These are phyloP conservation scores for Leucocoprinus leucothites DNA, from an alignment of 768 basidiomycete species.

Conservation along the genomic window DNA sequence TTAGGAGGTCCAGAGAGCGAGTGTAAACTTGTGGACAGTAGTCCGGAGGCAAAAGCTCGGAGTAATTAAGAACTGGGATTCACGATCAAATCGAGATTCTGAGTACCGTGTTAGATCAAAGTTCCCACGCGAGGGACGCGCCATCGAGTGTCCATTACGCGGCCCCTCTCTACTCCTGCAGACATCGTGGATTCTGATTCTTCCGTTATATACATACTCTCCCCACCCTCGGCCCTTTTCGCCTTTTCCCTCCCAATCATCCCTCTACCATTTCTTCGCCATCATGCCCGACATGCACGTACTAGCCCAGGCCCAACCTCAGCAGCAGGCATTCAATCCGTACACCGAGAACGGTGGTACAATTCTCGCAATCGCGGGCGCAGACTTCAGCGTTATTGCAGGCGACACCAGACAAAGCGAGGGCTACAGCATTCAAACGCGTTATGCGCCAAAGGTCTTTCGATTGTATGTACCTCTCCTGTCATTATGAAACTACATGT, in stretches of 20 bases:
- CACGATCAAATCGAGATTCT: conserved; percentile 11
- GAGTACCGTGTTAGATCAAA: conserved; percentile 16
- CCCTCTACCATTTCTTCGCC: conserved; percentile 13
- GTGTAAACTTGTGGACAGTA: neutral
- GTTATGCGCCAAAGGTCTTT: conserved; percentile 96
- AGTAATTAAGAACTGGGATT: conserved; percentile 20
- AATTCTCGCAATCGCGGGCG: conserved; percentile 92
- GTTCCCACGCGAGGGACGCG: conserved; percentile 40
- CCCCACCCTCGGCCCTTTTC: conserved; percentile 21
- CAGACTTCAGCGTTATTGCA: conserved; percentile 91
- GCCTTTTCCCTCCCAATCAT: conserved; percentile 15
- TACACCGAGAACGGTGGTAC: conserved; percentile 95
- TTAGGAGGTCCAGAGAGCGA: neutral
- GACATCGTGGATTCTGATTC: conserved; percentile 18
- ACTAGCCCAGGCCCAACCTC: conserved; percentile 32
- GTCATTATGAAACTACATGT: neutral
- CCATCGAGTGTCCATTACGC: conserved; percentile 39
- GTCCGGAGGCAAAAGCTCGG: conserved; percentile 34
- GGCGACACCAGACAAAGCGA: conserved; percentile 96
- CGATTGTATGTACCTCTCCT: conserved; percentile 59
- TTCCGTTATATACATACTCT: conserved; percentile 24
- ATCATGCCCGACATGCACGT: conserved; percentile 38
- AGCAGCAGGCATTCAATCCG: conserved; percentile 75
- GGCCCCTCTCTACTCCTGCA: conserved; percentile 30
- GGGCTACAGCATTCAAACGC: conserved; percentile 97